Percentiles rank a stretch among this genome's conserved stretches.
phyloP scores from a whole-genome alignment of 163 green algal species.

The Prototheca wickerhamii region DNA sequence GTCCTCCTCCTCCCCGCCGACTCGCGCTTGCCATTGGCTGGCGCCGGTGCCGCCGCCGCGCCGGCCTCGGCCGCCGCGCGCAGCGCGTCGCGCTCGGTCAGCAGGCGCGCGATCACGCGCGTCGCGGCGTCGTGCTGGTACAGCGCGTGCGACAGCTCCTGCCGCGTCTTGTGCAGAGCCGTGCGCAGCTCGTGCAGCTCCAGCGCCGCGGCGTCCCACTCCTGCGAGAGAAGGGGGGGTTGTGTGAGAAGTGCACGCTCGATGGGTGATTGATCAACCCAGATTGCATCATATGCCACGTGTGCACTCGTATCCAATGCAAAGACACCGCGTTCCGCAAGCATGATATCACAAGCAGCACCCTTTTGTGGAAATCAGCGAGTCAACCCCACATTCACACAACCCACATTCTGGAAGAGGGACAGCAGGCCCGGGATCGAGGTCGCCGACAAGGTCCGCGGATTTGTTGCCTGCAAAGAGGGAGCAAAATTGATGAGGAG shows the following conservation, averaged over 20 bases:
- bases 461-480: constrained; percentile 65
- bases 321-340: neutral
- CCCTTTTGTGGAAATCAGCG: neutral
- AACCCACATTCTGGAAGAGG: constrained; percentile 79
- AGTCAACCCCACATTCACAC: neutral
- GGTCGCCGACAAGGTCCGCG: constrained; percentile 61
- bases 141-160: constrained; percentile 81
- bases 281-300: neutral
- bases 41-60: constrained; percentile 3
- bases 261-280: neutral
- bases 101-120: constrained; percentile 66
- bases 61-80: constrained; percentile 15
- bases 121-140: constrained; percentile 93
- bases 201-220: constrained; percentile 93
- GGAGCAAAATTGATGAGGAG: neutral
- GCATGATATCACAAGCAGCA: neutral
- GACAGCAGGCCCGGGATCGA: constrained; percentile 87
- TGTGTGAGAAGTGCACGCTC: neutral
- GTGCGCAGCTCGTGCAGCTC: constrained; percentile 73
- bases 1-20: constrained; percentile 22
- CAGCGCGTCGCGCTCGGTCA: constrained; percentile 43
- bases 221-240: constrained; percentile 30
- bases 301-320: neutral
- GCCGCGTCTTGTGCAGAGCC: constrained; percentile 58
- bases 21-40: constrained; percentile 43